A percentile compares a stretch with the other conserved stretches of the same genome.
These are phyloP conservation scores for Martensiomyces pterosporus DNA, from an alignment of 192 early-diverging fungal species.

Conservation along the genomic window DNA sequence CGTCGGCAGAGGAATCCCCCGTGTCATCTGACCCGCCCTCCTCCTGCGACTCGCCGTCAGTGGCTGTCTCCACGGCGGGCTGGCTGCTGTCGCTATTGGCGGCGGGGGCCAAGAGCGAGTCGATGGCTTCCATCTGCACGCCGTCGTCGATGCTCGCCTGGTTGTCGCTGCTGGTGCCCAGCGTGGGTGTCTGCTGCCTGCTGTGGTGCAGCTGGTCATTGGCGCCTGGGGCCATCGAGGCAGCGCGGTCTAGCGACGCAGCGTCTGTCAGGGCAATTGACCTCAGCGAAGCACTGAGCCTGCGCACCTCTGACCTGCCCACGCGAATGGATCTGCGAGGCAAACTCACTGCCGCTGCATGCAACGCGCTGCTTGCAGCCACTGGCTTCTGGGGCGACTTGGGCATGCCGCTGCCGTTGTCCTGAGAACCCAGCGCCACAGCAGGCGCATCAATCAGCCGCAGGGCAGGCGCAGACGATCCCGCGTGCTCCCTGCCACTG, in stretches of 20 bases:
- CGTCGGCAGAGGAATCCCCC: conserved; percentile 30
- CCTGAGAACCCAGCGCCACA: too few species aligned
- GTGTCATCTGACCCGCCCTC: too few species aligned
- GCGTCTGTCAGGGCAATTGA: conserved; percentile 31
- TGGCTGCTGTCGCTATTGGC: too few species aligned
- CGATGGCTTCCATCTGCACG: not conserved
- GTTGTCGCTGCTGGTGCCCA: too few species aligned
- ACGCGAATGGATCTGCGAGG: conserved; percentile 8
- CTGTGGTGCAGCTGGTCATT: too few species aligned
- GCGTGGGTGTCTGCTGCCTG: too few species aligned
- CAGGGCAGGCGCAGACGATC: too few species aligned
- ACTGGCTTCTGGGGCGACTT: too few species aligned
- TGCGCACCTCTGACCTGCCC: conserved; percentile 33
- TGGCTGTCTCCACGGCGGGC: conserved; percentile 1
- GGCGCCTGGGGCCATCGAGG: not conserved
- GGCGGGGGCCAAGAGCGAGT: not conserved
- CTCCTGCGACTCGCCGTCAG: not conserved
- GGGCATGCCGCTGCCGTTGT: too few species aligned
- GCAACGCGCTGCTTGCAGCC: too few species aligned
- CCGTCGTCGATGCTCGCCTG: not conserved
- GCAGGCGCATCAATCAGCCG: too few species aligned
- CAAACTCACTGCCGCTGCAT: not conserved
- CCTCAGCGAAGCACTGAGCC: conserved; percentile 45
- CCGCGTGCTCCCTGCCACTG: too few species aligned
- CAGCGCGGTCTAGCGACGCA: conserved; percentile 1